Evolutionary conservation across 2,329 filamentous ascomycete species (phyloP).

Genomic region (Juglanconis oblonga): DNA sequence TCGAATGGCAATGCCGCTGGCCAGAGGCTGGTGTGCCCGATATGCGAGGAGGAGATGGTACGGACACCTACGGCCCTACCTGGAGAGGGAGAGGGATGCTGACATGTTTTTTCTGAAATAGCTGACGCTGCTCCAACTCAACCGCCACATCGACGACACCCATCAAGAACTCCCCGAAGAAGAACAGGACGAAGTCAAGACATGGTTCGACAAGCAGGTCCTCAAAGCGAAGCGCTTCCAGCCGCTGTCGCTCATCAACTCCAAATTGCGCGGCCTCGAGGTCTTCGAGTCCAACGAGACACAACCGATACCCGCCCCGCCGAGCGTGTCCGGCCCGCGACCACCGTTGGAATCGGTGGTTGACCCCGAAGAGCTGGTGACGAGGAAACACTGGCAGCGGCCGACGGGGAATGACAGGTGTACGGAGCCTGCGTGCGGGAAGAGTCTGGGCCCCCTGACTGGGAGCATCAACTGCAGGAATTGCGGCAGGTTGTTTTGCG

Average conservation of each 20-base stretch:
- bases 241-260: constrained; percentile 84
- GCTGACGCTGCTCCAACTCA: constrained; percentile 90
- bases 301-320: constrained; percentile 33
- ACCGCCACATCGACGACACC: constrained; percentile 78
- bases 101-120: constrained; percentile 33
- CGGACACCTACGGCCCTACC: neutral
- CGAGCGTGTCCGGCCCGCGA: constrained; percentile 36
- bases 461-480: constrained; percentile 90
- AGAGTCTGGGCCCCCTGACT: constrained; percentile 72
- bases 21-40: constrained; percentile 83
- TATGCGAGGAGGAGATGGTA: constrained; percentile 98
- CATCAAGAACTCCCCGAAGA: constrained; percentile 87
- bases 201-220: constrained; percentile 95
- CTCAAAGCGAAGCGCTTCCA: constrained; percentile 91
- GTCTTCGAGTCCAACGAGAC: constrained; percentile 92
- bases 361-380: constrained; percentile 89
- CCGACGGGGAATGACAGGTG: constrained; percentile 72
- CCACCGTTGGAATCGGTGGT: constrained; percentile 40
- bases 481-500: constrained; percentile 91
- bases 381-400: constrained; percentile 84
- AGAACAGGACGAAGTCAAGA: constrained; percentile 91
- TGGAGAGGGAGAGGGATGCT: constrained; percentile 12
- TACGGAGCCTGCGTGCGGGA: constrained; percentile 82
- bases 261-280: constrained; percentile 88
- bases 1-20: constrained; percentile 56